These are phyloP conservation scores for Yamadazyma nakazawae DNA, from an alignment of 805 yeast species.

Conservation along the genomic window DNA sequence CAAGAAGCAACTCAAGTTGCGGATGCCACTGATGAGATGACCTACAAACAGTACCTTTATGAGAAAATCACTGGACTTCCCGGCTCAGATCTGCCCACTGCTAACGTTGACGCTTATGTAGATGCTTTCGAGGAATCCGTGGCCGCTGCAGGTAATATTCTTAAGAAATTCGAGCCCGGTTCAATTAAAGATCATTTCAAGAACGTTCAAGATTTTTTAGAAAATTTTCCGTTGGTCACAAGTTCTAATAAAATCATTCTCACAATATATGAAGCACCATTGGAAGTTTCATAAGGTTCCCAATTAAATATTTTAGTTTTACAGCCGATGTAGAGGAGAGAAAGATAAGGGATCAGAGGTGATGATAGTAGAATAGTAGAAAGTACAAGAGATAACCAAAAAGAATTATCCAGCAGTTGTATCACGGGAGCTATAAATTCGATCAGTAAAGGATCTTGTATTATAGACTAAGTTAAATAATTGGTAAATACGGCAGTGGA, in stretches of 20 bases:
- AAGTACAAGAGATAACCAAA: constrained; percentile 13
- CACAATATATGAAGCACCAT: neutral
- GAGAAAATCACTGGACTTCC: constrained; percentile 2
- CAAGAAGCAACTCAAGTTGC: constrained; percentile 1
- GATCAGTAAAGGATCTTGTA: neutral
- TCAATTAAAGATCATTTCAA: neutral
- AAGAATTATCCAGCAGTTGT: neutral
- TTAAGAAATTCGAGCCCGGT: neutral
- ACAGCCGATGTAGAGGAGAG: too few species aligned
- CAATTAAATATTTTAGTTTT: too few species aligned
- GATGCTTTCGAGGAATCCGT: neutral
- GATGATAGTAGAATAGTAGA: too few species aligned
- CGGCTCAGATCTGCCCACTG: constrained; percentile 19
- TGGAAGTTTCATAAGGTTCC: too few species aligned
- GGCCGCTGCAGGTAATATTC: neutral
- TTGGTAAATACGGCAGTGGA: neutral
- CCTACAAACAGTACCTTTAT: neutral
- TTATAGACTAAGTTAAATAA: too few species aligned
- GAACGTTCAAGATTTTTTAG: neutral
- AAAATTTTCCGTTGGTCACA: constrained; percentile 20
- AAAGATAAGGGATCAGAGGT: too few species aligned
- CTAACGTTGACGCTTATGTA: too few species aligned
- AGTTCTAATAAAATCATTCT: neutral
- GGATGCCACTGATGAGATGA: neutral
- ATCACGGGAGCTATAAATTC: too few species aligned